Evolutionary conservation across 768 basidiomycete genomes (phyloP).

Genomic region (Xerocomellus amylosporus): DNA sequence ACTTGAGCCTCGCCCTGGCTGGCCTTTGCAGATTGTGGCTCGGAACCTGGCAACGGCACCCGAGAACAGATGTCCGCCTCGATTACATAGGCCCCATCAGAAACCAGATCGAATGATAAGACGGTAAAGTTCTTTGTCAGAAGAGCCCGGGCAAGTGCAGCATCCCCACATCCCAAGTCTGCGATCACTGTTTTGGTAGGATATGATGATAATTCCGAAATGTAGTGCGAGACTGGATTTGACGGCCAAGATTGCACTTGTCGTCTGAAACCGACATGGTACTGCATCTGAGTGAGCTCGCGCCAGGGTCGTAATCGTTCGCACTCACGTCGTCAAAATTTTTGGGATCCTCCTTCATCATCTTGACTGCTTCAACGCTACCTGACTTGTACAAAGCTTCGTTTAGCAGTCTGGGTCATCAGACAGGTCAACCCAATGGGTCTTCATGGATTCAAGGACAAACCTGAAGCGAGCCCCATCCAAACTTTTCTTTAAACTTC

Average conservation of each 20-base stretch:
- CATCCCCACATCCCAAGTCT: slow-evolving; percentile 96
- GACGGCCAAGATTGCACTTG: slow-evolving; percentile 93
- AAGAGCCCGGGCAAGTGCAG: slow-evolving; percentile 75
- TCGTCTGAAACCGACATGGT: slow-evolving; percentile 87
- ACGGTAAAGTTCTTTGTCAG: slow-evolving; percentile 65
- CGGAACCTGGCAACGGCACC: slow-evolving; percentile 84
- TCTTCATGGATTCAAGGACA: background rate
- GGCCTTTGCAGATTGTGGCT: slow-evolving; percentile 39
- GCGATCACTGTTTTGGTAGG: slow-evolving; percentile 72
- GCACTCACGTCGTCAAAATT: slow-evolving; percentile 76
- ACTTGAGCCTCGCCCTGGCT: slow-evolving; percentile 63
- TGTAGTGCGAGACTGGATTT: slow-evolving; percentile 87
- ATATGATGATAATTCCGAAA: slow-evolving; percentile 59
- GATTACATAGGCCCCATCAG: slow-evolving; percentile 70
- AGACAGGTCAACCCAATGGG: slow-evolving; percentile 6
- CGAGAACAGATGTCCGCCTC: slow-evolving; percentile 85
- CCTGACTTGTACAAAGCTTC: slow-evolving; percentile 88
- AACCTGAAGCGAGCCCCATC: slow-evolving; percentile 89
- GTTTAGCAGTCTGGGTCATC: slow-evolving; percentile 71
- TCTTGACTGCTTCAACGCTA: slow-evolving; percentile 65
- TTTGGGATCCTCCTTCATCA: slow-evolving; percentile 82
- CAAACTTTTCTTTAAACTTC: slow-evolving; percentile 71
- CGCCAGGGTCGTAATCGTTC: slow-evolving; percentile 1
- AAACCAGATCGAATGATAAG: slow-evolving; percentile 78
- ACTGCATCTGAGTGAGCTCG: slow-evolving; percentile 48